phyloP scores from a whole-genome alignment of 2,329 filamentous ascomycete genomes.

The Penicillium sp. region DNA sequence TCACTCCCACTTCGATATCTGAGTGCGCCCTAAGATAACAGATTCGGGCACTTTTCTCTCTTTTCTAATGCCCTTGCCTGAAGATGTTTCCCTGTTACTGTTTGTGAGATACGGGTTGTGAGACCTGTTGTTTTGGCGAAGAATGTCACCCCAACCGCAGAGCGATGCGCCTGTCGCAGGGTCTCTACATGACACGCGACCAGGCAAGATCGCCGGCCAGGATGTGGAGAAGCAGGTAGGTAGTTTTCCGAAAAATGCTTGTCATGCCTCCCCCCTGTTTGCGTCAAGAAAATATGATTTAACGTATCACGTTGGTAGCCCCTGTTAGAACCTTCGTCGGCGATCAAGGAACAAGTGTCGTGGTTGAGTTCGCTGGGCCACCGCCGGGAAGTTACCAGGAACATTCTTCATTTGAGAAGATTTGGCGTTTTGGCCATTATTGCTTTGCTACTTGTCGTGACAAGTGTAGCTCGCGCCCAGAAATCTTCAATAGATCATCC shows the following conservation, averaged over 20 bases:
- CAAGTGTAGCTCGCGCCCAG: conserved; percentile 21
- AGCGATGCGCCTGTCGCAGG: background rate
- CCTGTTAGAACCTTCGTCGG: conserved; percentile 3
- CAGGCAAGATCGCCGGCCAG: conserved; percentile 8
- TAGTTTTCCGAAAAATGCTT: conserved; percentile 3
- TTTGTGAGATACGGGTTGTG: background rate
- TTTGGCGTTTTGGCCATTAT: conserved; percentile 18
- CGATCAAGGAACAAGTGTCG: background rate
- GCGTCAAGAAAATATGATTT: background rate
- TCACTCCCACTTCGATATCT: background rate
- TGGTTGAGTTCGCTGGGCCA: conserved; percentile 1
- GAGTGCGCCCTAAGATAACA: background rate
- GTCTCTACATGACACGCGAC: conserved; percentile 2
- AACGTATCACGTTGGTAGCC: conserved; percentile 15
- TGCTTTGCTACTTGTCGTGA: conserved; percentile 20
- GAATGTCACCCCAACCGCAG: background rate
- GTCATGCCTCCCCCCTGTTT: background rate
- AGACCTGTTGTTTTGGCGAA: background rate
- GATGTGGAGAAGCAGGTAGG: conserved; percentile 36
- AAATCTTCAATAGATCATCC: conserved; percentile 19
- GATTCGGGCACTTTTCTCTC: background rate
- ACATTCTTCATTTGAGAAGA: conserved; percentile 19
- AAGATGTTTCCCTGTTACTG: background rate
- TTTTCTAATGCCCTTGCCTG: background rate
- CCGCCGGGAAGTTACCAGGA: background rate